Percentiles rank a stretch among this genome's conserved stretches.
phyloP scores from a whole-genome alignment of 1,139 yeast species.

The Pichia sp. region DNA sequence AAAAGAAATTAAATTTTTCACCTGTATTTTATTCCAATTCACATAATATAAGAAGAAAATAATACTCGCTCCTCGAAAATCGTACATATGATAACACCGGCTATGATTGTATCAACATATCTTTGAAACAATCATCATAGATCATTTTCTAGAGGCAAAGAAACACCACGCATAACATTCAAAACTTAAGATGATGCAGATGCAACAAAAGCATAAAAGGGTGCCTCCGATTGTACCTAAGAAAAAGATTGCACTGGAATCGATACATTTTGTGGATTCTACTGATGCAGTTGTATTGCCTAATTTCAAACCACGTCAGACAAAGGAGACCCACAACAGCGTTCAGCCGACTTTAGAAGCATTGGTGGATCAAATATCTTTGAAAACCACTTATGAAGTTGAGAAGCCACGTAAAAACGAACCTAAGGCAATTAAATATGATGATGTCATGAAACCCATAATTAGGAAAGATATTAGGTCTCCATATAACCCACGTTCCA shows the following conservation, averaged over 20 bases:
- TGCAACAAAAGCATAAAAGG: slow-evolving; percentile 1
- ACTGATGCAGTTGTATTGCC: not conserved
- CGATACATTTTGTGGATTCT: not conserved
- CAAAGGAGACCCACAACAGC: not conserved
- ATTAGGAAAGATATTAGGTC: slow-evolving; percentile 4
- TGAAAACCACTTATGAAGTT: slow-evolving; percentile 6
- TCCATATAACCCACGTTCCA: not conserved
- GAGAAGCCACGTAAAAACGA: slow-evolving; percentile 7
- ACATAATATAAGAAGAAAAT: too few relatives aligned
- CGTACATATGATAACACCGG: too few relatives aligned
- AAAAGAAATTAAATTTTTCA: too few relatives aligned
- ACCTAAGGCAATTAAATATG: slow-evolving; percentile 18
- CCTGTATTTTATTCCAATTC: too few relatives aligned
- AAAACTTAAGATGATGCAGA: too few relatives aligned
- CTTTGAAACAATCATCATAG: too few relatives aligned
- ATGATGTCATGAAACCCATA: slow-evolving; percentile 14
- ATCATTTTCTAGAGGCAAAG: too few relatives aligned
- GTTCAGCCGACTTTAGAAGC: not conserved
- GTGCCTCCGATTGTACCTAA: slow-evolving; percentile 13
- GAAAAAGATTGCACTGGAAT: slow-evolving; percentile 6
- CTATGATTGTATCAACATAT: too few relatives aligned
- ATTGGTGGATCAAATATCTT: slow-evolving; percentile 6
- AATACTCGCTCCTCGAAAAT: too few relatives aligned
- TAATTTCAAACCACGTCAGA: not conserved
- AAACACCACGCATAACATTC: too few relatives aligned